Percentiles rank a stretch among this genome's conserved stretches.
These are phyloP conservation scores for Penicillium expansum DNA, from an alignment of 2,329 filamentous ascomycete species.

Conservation along the genomic window DNA sequence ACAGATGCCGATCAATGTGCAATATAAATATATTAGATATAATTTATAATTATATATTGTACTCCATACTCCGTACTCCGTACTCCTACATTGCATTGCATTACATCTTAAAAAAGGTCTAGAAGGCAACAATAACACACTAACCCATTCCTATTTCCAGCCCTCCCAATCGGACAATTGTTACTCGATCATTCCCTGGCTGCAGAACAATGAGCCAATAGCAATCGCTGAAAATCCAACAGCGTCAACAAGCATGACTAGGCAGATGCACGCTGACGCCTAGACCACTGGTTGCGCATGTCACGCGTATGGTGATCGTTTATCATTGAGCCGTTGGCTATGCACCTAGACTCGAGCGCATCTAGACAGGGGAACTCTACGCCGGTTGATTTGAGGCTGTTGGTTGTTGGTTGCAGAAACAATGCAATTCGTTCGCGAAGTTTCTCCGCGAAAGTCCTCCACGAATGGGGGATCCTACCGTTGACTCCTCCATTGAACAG, in stretches of 20 bases:
- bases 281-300: neutral
- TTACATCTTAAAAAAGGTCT: neutral
- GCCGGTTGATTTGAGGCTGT: neutral
- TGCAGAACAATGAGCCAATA: slow-evolving; percentile 3
- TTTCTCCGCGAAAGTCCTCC: too few species aligned
- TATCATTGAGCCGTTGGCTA: neutral
- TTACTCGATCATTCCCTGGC: neutral
- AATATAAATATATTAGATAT: too few species aligned
- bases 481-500: too few species aligned
- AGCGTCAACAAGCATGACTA: slow-evolving; percentile 12
- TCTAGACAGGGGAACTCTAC: neutral
- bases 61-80: too few species aligned
- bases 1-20: neutral
- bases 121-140: neutral
- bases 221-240: slow-evolving; percentile 10
- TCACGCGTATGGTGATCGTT: neutral
- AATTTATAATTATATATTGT: too few species aligned
- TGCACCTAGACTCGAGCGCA: neutral
- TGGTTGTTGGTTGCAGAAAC: neutral
- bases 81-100: too few species aligned
- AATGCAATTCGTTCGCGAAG: too few species aligned
- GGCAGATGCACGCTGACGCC: neutral
- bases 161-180: slow-evolving; percentile 1
- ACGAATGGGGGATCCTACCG: neutral
- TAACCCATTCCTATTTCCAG: neutral